Percentiles rank a stretch among this genome's conserved stretches.
Evolutionary conservation across 805 yeast genomes (phyloP).

Genomic region (Kodamaea sagamina): DNA sequence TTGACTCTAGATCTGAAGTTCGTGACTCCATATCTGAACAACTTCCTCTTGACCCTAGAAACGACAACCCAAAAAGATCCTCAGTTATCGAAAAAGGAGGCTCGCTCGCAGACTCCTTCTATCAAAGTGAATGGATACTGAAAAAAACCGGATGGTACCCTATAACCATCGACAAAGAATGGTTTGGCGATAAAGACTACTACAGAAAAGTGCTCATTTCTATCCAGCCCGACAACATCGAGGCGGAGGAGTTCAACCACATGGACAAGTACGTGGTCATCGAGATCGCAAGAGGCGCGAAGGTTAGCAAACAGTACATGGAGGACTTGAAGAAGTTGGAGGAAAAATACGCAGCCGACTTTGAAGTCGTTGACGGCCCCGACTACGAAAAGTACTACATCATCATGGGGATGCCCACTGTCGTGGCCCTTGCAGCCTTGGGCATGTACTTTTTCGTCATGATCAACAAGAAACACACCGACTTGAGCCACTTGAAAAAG

Average conservation of each 20-base stretch:
- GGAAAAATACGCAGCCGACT: conserved; percentile 36
- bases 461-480: conserved; percentile 47
- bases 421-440: conserved; percentile 59
- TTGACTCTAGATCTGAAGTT: no score
- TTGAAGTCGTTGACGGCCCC: conserved; percentile 47
- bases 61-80: no score
- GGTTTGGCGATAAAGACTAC: conserved; percentile 55
- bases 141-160: conserved; percentile 65
- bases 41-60: no score
- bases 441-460: conserved; percentile 65
- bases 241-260: conserved; percentile 66
- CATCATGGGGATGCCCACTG: conserved; percentile 67
- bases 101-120: conserved; percentile 49
- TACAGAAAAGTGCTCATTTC: conserved; percentile 62
- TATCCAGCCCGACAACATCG: conserved; percentile 68
- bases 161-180: conserved; percentile 58
- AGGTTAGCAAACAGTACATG: conserved; percentile 50
- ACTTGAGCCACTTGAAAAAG: conserved; percentile 42
- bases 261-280: conserved; percentile 45
- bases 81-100: conserved; percentile 43
- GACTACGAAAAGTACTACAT: conserved; percentile 61
- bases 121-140: conserved; percentile 68
- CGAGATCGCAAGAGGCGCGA: conserved; percentile 52
- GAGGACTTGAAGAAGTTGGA: conserved; percentile 44
- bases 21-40: no score